Conservation (phyloP, 1,139 yeast genomes). For the Meyerozyma guilliermondii region DNA sequence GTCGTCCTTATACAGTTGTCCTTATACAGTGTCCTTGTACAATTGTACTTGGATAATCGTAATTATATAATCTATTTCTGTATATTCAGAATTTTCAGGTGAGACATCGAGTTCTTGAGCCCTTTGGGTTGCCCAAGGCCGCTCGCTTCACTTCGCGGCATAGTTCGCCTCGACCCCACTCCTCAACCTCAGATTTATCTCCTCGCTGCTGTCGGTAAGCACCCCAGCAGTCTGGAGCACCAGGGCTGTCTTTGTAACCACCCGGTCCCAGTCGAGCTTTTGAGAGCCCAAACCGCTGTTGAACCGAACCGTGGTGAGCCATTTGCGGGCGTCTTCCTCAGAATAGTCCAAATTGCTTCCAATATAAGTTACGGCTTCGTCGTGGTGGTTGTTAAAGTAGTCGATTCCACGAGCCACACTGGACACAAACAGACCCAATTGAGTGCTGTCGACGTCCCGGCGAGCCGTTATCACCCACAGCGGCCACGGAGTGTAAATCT, state of each 20-base stretch:
- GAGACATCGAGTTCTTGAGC: too few relatives aligned
- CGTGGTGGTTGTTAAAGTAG: conserved; percentile 55
- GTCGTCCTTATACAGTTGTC: too few relatives aligned
- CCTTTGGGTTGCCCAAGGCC: too few relatives aligned
- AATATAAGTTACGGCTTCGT: conserved; percentile 66
- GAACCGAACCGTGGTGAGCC: conserved; percentile 76
- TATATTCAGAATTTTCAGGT: too few relatives aligned
- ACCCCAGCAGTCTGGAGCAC: conserved; percentile 64
- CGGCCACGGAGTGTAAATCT: conserved; percentile 94
- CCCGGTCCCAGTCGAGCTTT: conserved; percentile 44
- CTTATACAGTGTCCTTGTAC: too few relatives aligned
- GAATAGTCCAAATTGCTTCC: conserved; percentile 68
- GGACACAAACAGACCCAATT: conserved; percentile 28
- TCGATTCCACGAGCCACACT: conserved; percentile 64
- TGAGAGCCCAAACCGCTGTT: conserved; percentile 37
- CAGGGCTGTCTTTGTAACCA: conserved; percentile 53
- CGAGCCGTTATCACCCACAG: conserved; percentile 77
- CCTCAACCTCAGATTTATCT: conserved; percentile 26
- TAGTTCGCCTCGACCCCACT: conserved; percentile 16
- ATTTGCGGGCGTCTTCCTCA: conserved; percentile 67
- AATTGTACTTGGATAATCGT: too few relatives aligned
- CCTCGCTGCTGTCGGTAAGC: conserved; percentile 31
- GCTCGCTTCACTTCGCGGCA: neutral
- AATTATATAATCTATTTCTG: too few relatives aligned
- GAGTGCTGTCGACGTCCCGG: conserved; percentile 14